A percentile compares a stretch with the other conserved stretches of the same genome.
phyloP scores from a whole-genome alignment of 129 eudicot genomes.

The Tanacetum coccineum region DNA sequence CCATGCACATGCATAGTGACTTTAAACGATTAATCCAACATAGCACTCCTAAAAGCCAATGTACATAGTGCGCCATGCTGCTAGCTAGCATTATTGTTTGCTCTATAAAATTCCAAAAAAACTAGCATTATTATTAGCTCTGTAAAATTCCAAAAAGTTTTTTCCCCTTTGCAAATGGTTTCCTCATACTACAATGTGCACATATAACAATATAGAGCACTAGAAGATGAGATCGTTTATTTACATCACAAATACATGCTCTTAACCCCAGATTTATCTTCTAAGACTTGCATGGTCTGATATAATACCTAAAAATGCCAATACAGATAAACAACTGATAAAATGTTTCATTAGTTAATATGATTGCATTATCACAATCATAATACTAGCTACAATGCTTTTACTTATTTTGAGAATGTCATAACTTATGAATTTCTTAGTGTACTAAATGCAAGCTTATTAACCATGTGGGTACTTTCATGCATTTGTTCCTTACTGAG shows the following conservation, averaged over 20 bases:
- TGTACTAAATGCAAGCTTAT: slow-evolving; percentile 98
- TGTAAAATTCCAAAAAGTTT: slow-evolving; percentile 90
- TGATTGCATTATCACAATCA: slow-evolving; percentile 88
- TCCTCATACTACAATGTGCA: slow-evolving; percentile 68
- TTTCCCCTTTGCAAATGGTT: slow-evolving; percentile 85
- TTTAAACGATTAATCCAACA: no score
- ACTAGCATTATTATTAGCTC: no score
- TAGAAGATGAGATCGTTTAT: no score
- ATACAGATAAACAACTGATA: slow-evolving; percentile 90
- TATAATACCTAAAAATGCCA: slow-evolving; percentile 81
- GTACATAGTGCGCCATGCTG: slow-evolving; percentile 91
- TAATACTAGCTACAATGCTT: slow-evolving; percentile 93
- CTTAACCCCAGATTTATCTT: slow-evolving; percentile 81
- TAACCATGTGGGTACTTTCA: slow-evolving; percentile 88
- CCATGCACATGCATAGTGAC: no score
- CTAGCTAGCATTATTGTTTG: slow-evolving; percentile 73
- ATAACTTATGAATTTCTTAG: slow-evolving; percentile 79
- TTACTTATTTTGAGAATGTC: slow-evolving; percentile 86
- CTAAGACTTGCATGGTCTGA: slow-evolving; percentile 78
- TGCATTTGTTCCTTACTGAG: slow-evolving; percentile 85
- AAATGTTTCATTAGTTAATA: slow-evolving; percentile 80
- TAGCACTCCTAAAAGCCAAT: slow-evolving; percentile 68
- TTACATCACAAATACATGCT: no score
- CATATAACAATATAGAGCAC: no score
- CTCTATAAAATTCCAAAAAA: no score